Evolutionary conservation across 2,329 filamentous ascomycete genomes (phyloP).

Genomic region (Fragosphaeria purpurea): DNA sequence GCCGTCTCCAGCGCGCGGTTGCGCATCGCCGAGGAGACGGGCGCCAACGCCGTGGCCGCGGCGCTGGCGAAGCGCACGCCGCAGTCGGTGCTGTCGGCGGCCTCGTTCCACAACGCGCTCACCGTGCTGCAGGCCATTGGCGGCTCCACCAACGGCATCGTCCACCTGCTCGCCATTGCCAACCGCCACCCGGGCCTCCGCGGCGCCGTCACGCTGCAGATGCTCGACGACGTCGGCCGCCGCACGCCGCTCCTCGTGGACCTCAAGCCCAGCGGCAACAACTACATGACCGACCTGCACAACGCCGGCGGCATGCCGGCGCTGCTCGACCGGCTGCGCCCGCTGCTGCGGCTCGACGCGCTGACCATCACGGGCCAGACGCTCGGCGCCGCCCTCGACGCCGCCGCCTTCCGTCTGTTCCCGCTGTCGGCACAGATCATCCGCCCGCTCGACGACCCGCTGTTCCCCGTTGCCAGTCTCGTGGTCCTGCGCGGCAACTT

Average conservation of each 20-base stretch:
- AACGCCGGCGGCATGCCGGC: slow-evolving; percentile 78
- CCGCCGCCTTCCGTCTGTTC: slow-evolving; percentile 50
- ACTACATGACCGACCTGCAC: slow-evolving; percentile 86
- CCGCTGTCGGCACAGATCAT: slow-evolving; percentile 35
- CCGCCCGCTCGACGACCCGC: slow-evolving; percentile 50
- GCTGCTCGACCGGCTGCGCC: slow-evolving; percentile 67
- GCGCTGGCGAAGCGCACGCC: slow-evolving; percentile 61
- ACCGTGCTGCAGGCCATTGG: slow-evolving; percentile 76
- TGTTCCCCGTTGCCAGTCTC: slow-evolving; percentile 69
- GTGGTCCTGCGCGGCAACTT: slow-evolving; percentile 78
- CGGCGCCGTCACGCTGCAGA: slow-evolving; percentile 39
- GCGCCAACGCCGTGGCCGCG: slow-evolving; percentile 54
- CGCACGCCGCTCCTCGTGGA: slow-evolving; percentile 74
- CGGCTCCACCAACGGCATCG: slow-evolving; percentile 74
- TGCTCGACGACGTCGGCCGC: slow-evolving; percentile 63
- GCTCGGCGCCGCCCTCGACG: slow-evolving; percentile 66
- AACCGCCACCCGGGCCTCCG: slow-evolving; percentile 59
- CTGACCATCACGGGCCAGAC: slow-evolving; percentile 79
- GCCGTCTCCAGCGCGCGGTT: slow-evolving; percentile 70
- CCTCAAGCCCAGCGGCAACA: slow-evolving; percentile 75
- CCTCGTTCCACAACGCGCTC: slow-evolving; percentile 74
- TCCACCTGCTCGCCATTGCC: slow-evolving; percentile 79
- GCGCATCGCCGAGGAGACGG: slow-evolving; percentile 67
- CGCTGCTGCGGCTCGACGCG: slow-evolving; percentile 66
- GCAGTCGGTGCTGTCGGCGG: slow-evolving; percentile 58